phyloP scores from a whole-genome alignment of 163 green algal species.

The Volvox carteri region DNA sequence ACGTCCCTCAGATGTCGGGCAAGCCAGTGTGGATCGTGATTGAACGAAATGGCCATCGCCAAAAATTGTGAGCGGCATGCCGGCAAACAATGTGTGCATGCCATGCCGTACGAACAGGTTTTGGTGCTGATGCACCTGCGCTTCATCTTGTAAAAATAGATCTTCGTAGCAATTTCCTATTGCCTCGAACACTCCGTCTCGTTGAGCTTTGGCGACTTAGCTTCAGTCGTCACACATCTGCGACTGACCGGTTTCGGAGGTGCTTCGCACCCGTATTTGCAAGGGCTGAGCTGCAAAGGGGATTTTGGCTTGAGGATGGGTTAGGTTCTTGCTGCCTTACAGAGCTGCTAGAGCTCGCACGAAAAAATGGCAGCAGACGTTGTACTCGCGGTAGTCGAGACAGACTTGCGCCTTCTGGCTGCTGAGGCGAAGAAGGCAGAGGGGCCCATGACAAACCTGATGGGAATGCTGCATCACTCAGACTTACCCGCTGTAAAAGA shows the following conservation, averaged over 20 bases:
- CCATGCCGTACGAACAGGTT: too few relatives aligned
- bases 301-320: too few relatives aligned
- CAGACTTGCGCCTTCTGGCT: constrained; percentile 75
- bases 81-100: too few relatives aligned
- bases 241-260: not conserved
- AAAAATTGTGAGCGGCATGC: too few relatives aligned
- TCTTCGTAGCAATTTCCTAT: too few relatives aligned
- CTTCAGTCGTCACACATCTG: not conserved
- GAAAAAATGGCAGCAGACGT: constrained; percentile 31
- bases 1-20: too few relatives aligned
- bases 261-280: not conserved
- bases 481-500: constrained; percentile 84
- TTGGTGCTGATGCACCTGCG: too few relatives aligned
- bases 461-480: constrained; percentile 68
- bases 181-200: too few relatives aligned
- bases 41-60: too few relatives aligned
- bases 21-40: too few relatives aligned
- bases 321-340: not conserved
- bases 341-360: not conserved
- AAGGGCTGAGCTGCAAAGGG: not conserved
- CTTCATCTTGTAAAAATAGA: too few relatives aligned
- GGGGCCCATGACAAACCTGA: constrained; percentile 74
- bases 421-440: constrained; percentile 77
- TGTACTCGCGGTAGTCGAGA: constrained; percentile 66
- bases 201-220: too few relatives aligned